Evolutionary conservation across 2,329 filamentous ascomycete species (phyloP), one percentile per base, ranked within the genome.

Genomic region (Penicillium corylophilum): DNA sequence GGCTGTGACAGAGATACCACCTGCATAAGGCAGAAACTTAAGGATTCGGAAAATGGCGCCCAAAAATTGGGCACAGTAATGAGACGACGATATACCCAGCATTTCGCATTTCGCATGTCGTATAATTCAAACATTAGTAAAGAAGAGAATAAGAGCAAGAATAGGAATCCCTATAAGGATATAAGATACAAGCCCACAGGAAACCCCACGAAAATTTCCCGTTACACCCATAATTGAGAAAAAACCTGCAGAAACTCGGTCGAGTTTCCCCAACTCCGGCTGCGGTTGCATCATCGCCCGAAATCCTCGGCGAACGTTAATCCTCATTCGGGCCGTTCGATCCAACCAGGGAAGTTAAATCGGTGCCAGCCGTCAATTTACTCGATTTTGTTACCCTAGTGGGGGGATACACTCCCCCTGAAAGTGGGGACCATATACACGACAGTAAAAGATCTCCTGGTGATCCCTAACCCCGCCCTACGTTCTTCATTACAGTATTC

Each of bases 241-340:
- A 48, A 31, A 28, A 28, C 46, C 48, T 50, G 46, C 53, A 50
- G 33, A 33, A 36, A 18, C 48, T 58, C 56, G 56, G 53, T 46
- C 51, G 16, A 58, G 56, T 58, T 58, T 49, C 56, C 56, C 43
- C 44, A 20, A 38, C 18, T 38, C 18, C 35, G 49, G 43, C 35
- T 22, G 20, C 18, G 28, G 47, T 55, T 55, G 50, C 53, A 57
- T 55, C 50, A 43, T n/a, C 16, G 10, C 38, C 39, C 46, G 46
- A 48, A 20, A 12, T 38, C 35, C 16, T 20, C 35, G 35, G 16
- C 18, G 13, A 38, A 38, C 18, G 35, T 38, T 12, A 22, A 36
- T 5, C 18, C 35, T 38, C 31, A 35, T 9, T 29, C 35, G 35
- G 35, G 16, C 35, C 18, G 35, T 18, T n/a, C n/a, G 31, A 35